A percentile compares a stretch with the other conserved stretches of the same genome.
Conservation (phyloP, 1,139 yeast genomes). For the Suhomyces taliae region DNA sequence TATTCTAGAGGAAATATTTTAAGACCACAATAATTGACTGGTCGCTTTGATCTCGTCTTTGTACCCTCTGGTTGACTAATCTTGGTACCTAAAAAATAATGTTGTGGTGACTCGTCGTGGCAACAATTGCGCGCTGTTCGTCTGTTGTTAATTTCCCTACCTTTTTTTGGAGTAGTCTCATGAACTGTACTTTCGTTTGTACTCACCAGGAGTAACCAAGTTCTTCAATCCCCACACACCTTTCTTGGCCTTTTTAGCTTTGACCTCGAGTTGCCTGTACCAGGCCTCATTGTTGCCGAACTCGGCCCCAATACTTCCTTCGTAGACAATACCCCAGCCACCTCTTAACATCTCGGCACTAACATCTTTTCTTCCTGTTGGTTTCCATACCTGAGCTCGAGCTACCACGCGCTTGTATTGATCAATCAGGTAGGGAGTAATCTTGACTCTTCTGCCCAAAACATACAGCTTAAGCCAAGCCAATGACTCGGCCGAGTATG, state of each 20-base stretch:
- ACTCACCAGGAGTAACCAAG: conserved; percentile 79
- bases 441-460: conserved; percentile 63
- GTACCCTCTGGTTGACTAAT: too few species aligned
- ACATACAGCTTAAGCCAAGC: conserved; percentile 68
- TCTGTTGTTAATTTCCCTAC: too few species aligned
- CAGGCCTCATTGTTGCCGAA: conserved; percentile 71
- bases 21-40: too few species aligned
- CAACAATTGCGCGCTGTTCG: too few species aligned
- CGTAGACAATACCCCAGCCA: conserved; percentile 89
- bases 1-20: too few species aligned
- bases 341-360: conserved; percentile 81
- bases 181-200: conserved; percentile 43
- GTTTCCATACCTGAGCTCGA: conserved; percentile 70
- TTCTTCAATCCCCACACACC: conserved; percentile 74
- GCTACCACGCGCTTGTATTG: conserved; percentile 91
- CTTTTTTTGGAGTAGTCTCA: too few species aligned
- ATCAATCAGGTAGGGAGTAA: conserved; percentile 79
- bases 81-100: too few species aligned
- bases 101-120: too few species aligned
- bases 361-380: conserved; percentile 74
- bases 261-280: conserved; percentile 58
- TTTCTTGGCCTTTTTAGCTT: conserved; percentile 53
- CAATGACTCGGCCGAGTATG: conserved; percentile 81
- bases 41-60: too few species aligned
- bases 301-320: conserved; percentile 77